Evolutionary conservation across 345 rosid genomes (phyloP), one percentile per base, ranked within the genome.

Genomic region (Moricandia arvensis): DNA sequence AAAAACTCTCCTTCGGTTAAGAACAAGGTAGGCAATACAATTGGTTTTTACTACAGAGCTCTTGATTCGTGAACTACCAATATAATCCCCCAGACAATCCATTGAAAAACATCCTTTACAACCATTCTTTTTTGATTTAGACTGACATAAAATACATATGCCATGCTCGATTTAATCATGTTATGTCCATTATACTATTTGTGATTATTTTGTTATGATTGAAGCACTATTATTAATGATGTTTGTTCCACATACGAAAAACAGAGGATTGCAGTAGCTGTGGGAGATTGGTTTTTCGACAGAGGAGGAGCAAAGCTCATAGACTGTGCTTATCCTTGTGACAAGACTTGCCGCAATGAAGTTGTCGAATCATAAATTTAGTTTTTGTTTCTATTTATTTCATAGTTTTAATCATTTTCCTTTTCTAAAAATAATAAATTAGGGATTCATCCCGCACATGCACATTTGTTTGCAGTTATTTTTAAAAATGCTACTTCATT

Each of bases 251-350:
- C 12, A 61, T 7, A 34, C 51, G 16, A 55, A 45, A 45, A 78
- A 87, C 92, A 92, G 97, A 87, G 90, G 9, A 85, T 92, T 49
- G 97, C 99, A 27, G 80, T 86, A 57, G 91, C 97, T 8, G 97
- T 92, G 37, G 97, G 96, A 76, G 97, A 92, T 73, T 95, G 99
- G 99, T 95, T 85, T 76, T 95, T 92, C 27, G 93, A 83, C 5
- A 86, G 97, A 21, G 77, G 93, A n/a, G 73, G 68, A 2, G 83
- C 82, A 12, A 89, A 85, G 86, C 79, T 81, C 11, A 78, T 92
- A 8, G 99, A 90, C 57, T 95, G 97, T 30, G 80, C 97, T 4
- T 95, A 90, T 75, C 97, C 97, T 63, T 92, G 99, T 31, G 99
- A 95, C 82, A 86, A 77, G 21, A 89, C 88, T 68, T 95, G 99